Conservation (phyloP, 148 eudicot genomes). For the Mesembryanthemum crystallinum region DNA sequence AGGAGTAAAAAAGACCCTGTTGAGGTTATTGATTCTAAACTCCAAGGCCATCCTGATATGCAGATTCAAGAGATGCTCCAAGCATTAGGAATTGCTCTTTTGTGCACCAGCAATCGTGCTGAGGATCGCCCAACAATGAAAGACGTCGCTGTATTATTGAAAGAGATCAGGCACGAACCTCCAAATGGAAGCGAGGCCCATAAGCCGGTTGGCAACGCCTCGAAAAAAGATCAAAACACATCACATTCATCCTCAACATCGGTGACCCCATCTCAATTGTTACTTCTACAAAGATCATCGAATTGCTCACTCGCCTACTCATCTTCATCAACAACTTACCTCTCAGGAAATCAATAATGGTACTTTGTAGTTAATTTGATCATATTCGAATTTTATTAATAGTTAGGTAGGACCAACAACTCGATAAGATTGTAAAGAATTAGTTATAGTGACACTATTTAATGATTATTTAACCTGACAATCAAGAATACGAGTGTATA, state of each 20-base stretch:
- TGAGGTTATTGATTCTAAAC: constrained; percentile 59
- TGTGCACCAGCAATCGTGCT: constrained; percentile 74
- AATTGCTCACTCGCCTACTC: constrained; percentile 63
- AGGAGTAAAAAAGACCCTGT: constrained; percentile 63
- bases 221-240: constrained; percentile 24
- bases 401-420: constrained; percentile 13
- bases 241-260: constrained; percentile 42
- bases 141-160: constrained; percentile 69
- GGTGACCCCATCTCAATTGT: constrained; percentile 46
- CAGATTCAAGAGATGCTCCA: constrained; percentile 92
- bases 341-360: constrained; percentile 27
- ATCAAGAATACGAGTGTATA: constrained; percentile 14
- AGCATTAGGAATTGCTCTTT: constrained; percentile 72
- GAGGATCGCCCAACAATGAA: constrained; percentile 92
- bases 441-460: constrained; percentile 12
- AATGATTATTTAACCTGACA: constrained; percentile 12
- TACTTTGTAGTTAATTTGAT: neutral
- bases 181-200: constrained; percentile 37
- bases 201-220: constrained; percentile 26
- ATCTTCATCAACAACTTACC: constrained; percentile 50
- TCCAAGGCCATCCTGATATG: constrained; percentile 68
- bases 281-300: constrained; percentile 50
- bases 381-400: neutral
- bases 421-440: constrained; percentile 24
- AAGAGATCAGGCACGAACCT: constrained; percentile 61